Conservation (phyloP, 495 filamentous ascomycete genomes). For the Hypoxylon lienhwacheense region DNA sequence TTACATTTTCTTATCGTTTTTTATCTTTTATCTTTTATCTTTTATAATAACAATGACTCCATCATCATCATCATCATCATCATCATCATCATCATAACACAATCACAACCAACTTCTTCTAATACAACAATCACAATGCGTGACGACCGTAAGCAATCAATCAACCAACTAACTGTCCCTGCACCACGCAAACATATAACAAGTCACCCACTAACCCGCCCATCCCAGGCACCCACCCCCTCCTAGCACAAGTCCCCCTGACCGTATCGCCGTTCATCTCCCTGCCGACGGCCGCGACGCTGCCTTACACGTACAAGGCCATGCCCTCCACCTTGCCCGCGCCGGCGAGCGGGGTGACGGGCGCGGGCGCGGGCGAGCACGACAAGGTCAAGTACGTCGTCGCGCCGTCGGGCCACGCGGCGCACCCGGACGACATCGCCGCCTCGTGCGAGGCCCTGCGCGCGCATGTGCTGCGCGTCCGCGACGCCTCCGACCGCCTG, state of each 20-base stretch:
- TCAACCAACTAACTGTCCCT: background rate
- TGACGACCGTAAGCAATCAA: constrained; percentile 48
- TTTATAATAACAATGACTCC: too few relatives aligned
- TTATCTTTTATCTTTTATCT: too few relatives aligned
- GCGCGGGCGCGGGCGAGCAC: constrained; percentile 42
- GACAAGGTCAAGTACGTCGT: constrained; percentile 68
- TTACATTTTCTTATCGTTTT: too few relatives aligned
- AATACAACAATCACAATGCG: constrained; percentile 45
- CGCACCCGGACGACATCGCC: constrained; percentile 79
- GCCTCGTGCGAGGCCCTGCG: constrained; percentile 75
- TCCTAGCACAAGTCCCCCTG: constrained; percentile 88
- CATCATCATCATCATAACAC: too few relatives aligned
- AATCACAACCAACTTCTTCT: too few relatives aligned
- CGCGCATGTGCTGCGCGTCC: constrained; percentile 68
- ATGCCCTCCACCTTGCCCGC: constrained; percentile 84
- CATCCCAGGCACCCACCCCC: constrained; percentile 70
- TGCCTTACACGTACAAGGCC: constrained; percentile 92
- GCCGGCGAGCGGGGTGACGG: constrained; percentile 61
- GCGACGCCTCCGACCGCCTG: constrained; percentile 63
- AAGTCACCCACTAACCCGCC: constrained; percentile 11
- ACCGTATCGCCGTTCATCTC: constrained; percentile 93
- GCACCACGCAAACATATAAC: too few relatives aligned
- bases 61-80: too few relatives aligned
- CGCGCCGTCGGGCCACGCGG: constrained; percentile 72
- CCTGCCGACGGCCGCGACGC: constrained; percentile 84